phyloP scores from a whole-genome alignment of 129 eudicot genomes.

The Silybum marianum region DNA sequence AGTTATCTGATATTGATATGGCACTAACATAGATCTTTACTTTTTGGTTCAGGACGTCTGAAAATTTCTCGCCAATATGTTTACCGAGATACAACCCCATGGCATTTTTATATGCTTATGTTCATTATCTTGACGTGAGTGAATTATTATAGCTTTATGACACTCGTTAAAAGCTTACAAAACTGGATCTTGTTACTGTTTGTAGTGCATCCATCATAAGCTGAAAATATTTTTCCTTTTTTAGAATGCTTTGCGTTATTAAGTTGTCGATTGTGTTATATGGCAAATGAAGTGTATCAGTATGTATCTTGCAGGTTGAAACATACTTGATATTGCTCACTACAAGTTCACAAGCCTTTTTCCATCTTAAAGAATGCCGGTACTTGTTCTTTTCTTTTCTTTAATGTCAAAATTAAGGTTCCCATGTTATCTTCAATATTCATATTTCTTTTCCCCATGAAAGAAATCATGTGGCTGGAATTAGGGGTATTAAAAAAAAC shows the following conservation, averaged over 20 bases:
- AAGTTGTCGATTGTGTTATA: neutral
- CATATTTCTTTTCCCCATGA: conserved; percentile 8
- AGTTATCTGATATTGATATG: conserved; percentile 2
- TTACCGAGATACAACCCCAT: conserved; percentile 95
- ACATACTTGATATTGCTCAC: conserved; percentile 90
- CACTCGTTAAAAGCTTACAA: conserved; percentile 9
- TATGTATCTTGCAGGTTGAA: conserved; percentile 59
- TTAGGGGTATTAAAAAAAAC: no score
- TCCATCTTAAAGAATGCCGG: conserved; percentile 96
- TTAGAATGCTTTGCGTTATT: neutral
- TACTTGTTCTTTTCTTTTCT: conserved; percentile 11
- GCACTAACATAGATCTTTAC: conserved; percentile 18
- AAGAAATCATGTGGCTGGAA: no score
- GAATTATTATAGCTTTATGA: neutral
- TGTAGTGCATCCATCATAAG: conserved; percentile 8
- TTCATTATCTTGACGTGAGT: conserved; percentile 93
- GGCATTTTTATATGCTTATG: conserved; percentile 95
- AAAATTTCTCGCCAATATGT: conserved; percentile 96
- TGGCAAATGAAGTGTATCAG: conserved; percentile 2
- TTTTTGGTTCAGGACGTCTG: conserved; percentile 83
- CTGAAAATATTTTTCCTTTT: conserved; percentile 4
- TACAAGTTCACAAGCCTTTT: conserved; percentile 86
- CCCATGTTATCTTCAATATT: neutral
- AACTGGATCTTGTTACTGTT: neutral
- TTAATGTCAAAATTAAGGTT: neutral